A percentile compares a stretch with the other conserved stretches of the same genome.
These are phyloP conservation scores for Tylopilus cervinicoccineus DNA, from an alignment of 768 basidiomycete genomes.

Conservation along the genomic window DNA sequence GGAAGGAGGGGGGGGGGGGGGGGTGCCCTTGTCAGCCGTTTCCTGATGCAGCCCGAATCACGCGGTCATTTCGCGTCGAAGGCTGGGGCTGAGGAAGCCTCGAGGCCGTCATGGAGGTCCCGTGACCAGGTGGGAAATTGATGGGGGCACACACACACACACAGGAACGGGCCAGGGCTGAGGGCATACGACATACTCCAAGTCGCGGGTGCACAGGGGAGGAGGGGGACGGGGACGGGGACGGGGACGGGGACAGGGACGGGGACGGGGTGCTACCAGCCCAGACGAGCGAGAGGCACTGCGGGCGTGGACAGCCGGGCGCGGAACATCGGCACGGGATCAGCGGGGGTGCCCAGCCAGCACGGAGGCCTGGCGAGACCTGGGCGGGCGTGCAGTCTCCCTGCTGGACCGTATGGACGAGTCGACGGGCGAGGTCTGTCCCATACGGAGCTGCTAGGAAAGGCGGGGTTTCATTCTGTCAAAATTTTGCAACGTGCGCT, in stretches of 20 bases:
- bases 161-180: constrained; percentile 25
- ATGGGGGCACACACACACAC: constrained; percentile 10
- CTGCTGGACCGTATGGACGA: too few species aligned
- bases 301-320: constrained; percentile 15
- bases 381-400: constrained; percentile 13
- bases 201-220: too few species aligned
- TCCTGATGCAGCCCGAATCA: constrained; percentile 13
- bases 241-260: too few species aligned
- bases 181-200: too few species aligned
- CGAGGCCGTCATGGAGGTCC: constrained; percentile 25
- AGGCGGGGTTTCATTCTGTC: constrained; percentile 33
- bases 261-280: constrained; percentile 17
- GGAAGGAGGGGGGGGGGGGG: too few species aligned
- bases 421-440: too few species aligned
- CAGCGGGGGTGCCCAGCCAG: constrained; percentile 10
- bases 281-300: not conserved
- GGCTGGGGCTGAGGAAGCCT: constrained; percentile 21
- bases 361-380: constrained; percentile 19
- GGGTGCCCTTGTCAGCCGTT: constrained; percentile 6
- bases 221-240: too few species aligned
- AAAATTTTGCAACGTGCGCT: constrained; percentile 26
- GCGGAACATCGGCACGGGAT: constrained; percentile 24
- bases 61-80: constrained; percentile 30
- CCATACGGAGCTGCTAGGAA: constrained; percentile 29
- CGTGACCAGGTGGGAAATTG: constrained; percentile 21